A percentile compares a stretch with the other conserved stretches of the same genome.
Evolutionary conservation across 108 stramenopile species (phyloP).

Genomic region (Pelagomonas calceolata): DNA sequence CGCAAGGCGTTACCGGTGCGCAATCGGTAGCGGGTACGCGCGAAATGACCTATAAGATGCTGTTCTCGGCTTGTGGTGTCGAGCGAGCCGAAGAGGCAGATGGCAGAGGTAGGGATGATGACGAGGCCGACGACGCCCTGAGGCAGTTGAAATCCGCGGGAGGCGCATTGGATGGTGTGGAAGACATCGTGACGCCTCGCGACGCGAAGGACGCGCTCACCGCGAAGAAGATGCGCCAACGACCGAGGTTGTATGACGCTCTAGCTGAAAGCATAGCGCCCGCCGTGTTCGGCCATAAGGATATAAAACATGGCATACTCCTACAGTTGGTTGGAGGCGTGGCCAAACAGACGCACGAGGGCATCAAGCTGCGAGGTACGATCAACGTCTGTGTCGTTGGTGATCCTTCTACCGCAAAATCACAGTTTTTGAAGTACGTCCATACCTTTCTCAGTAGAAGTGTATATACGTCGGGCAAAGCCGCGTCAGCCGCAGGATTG

Average conservation of each 20-base stretch:
- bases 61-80: slow-evolving; percentile 67
- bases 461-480: slow-evolving; percentile 95
- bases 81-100: slow-evolving; percentile 22
- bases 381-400: slow-evolving; percentile 97
- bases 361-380: slow-evolving; percentile 92
- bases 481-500: slow-evolving; percentile 92
- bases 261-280: slow-evolving; percentile 74
- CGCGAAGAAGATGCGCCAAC: slow-evolving; percentile 10
- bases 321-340: slow-evolving; percentile 92
- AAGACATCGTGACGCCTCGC: no score
- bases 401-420: slow-evolving; percentile 97
- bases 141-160: slow-evolving; percentile 40
- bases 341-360: slow-evolving; percentile 87
- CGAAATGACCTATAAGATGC: slow-evolving; percentile 88
- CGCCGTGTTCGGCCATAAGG: slow-evolving; percentile 82
- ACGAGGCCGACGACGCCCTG: slow-evolving; percentile 72
- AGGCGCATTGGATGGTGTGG: no score
- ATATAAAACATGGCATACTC: slow-evolving; percentile 91
- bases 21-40: slow-evolving; percentile 77
- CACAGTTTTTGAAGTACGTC: slow-evolving; percentile 92
- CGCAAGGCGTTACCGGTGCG: slow-evolving; percentile 74
- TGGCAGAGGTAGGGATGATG: not conserved
- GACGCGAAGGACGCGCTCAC: not conserved
- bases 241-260: slow-evolving; percentile 24
- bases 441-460: slow-evolving; percentile 81